Conservation (phyloP, 2,329 filamentous ascomycete species). For the Neofusicoccum kwambonambiense region DNA sequence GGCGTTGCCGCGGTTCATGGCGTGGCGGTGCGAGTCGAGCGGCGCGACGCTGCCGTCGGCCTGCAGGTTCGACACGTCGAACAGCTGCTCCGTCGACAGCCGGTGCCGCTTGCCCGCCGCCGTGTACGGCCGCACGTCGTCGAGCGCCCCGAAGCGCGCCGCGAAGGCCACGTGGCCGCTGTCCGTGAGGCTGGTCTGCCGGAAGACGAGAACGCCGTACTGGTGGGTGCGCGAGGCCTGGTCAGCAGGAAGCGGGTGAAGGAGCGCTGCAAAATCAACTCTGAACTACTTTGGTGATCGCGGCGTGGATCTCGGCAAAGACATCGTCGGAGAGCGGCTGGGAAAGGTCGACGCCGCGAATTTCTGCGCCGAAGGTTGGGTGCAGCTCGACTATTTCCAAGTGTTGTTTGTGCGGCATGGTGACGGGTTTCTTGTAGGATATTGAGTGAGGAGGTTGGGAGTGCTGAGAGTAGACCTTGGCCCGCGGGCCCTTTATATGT, state of each 20-base stretch:
- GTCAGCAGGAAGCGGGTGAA: neutral
- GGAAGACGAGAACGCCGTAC: constrained; percentile 56
- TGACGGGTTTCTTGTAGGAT: neutral
- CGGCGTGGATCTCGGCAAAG: constrained; percentile 37
- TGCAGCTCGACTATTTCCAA: constrained; percentile 36
- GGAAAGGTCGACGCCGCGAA: constrained; percentile 38
- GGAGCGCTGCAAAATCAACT: neutral
- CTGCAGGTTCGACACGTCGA: constrained; percentile 58
- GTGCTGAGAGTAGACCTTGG: too few relatives aligned
- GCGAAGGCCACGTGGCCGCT: constrained; percentile 53
- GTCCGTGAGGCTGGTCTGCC: constrained; percentile 52
- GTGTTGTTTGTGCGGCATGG: constrained; percentile 7
- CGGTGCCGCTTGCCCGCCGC: constrained; percentile 48
- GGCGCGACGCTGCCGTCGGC: constrained; percentile 45
- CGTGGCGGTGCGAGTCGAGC: constrained; percentile 42
- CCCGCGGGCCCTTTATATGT: too few relatives aligned
- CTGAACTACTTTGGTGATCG: constrained; percentile 34
- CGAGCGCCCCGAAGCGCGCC: constrained; percentile 53
- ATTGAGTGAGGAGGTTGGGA: too few relatives aligned
- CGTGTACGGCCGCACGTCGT: constrained; percentile 54
- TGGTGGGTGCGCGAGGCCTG: constrained; percentile 23
- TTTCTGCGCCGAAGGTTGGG: constrained; percentile 40
- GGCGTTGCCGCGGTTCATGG: constrained; percentile 38
- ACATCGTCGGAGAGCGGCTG: constrained; percentile 32
- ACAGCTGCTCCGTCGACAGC: constrained; percentile 51